These are phyloP conservation scores for Orbilia quercus DNA, from an alignment of 2,329 filamentous ascomycete genomes.

Conservation along the genomic window DNA sequence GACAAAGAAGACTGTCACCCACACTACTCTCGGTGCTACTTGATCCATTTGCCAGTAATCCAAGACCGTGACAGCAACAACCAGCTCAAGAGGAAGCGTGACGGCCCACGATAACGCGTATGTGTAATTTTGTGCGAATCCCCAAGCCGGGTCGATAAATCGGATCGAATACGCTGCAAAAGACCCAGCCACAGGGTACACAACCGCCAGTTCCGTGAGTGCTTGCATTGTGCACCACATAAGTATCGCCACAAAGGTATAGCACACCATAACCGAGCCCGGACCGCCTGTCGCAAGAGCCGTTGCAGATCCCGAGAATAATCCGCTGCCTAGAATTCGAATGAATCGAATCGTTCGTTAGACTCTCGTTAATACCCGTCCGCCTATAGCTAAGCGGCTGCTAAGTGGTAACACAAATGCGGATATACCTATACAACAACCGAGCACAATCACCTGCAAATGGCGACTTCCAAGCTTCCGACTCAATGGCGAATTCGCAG, in stretches of 20 bases:
- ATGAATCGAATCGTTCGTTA: too few relatives aligned
- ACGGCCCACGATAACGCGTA: constrained; percentile 68
- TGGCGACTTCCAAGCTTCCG: constrained; percentile 47
- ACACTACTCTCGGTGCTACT: constrained; percentile 65
- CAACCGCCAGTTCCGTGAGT: constrained; percentile 71
- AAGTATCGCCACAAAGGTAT: constrained; percentile 70
- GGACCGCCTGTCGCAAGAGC: constrained; percentile 67
- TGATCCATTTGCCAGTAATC: constrained; percentile 66
- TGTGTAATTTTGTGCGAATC: constrained; percentile 70
- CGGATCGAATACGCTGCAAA: constrained; percentile 73
- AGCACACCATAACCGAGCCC: constrained; percentile 62
- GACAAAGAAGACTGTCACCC: constrained; percentile 70
- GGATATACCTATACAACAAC: constrained; percentile 45
- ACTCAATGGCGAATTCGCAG: constrained; percentile 47
- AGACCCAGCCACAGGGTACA: constrained; percentile 72
- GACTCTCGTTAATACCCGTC: not conserved
- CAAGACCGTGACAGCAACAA: constrained; percentile 69
- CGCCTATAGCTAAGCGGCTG: not conserved
- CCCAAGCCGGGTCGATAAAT: constrained; percentile 72
- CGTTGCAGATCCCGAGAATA: constrained; percentile 72
- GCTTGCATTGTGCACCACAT: constrained; percentile 71
- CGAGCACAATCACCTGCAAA: constrained; percentile 49
- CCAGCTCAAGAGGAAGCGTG: constrained; percentile 69
- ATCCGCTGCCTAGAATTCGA: constrained; percentile 69
- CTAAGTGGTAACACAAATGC: not conserved